phyloP scores from a whole-genome alignment of 73 alveolate genomes.

The Paramecium octaurelia region DNA sequence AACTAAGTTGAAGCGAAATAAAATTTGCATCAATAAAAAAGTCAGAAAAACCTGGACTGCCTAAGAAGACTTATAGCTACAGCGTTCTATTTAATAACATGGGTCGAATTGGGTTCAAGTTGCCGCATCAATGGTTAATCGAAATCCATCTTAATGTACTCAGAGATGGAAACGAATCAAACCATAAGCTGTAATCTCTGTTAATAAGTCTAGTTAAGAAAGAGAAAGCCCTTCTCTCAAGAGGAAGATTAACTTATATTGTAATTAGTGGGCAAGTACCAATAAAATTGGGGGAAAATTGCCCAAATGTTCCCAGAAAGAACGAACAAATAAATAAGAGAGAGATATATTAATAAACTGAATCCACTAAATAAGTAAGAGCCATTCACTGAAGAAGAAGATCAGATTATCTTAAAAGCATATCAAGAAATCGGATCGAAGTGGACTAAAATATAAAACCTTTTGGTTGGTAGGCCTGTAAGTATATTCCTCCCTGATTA shows the following conservation, averaged over 20 bases:
- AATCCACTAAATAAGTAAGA: slow-evolving; percentile 88
- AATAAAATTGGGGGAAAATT: slow-evolving; percentile 36
- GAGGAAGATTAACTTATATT: slow-evolving; percentile 34
- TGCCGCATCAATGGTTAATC: not conserved
- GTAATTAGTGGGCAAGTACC: not conserved
- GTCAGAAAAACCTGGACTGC: not conserved
- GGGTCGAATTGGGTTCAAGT: slow-evolving; percentile 3
- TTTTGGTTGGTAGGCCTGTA: slow-evolving; percentile 51
- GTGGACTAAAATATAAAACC: slow-evolving; percentile 41
- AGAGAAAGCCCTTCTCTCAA: not conserved
- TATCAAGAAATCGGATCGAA: slow-evolving; percentile 25
- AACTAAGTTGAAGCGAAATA: not conserved
- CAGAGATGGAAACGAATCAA: slow-evolving; percentile 29
- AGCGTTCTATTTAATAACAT: not conserved
- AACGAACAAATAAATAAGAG: slow-evolving; percentile 95
- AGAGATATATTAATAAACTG: slow-evolving; percentile 95
- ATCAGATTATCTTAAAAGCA: slow-evolving; percentile 3
- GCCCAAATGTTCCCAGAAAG: not conserved
- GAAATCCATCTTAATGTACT: slow-evolving; percentile 41
- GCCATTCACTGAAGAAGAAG: slow-evolving; percentile 91
- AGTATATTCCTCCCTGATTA: not conserved
- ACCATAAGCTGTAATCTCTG: not conserved
- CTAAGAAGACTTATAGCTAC: not conserved
- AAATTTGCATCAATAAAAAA: not conserved
- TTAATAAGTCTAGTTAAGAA: not conserved